Percentiles rank a stretch among this genome's conserved stretches.
phyloP scores from a whole-genome alignment of 73 alveolate genomes.

The Paramecium octaurelia region DNA sequence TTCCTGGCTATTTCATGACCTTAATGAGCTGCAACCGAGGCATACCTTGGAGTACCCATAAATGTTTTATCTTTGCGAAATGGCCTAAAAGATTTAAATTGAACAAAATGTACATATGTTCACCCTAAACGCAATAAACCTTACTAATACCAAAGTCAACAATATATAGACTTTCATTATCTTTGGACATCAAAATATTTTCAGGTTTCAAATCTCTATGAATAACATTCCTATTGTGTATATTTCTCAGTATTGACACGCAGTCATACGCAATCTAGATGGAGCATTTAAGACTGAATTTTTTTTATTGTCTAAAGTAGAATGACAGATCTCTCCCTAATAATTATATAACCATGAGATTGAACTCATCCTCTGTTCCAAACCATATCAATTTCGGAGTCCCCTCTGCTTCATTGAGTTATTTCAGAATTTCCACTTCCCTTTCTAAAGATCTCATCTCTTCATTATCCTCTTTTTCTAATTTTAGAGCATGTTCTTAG shows the following conservation, averaged over 20 bases:
- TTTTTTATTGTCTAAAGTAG: not conserved
- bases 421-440: not conserved
- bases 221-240: conserved; percentile 65
- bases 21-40: conserved; percentile 85
- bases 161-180: conserved; percentile 16
- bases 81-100: conserved; percentile 1
- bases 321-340: conserved; percentile 28
- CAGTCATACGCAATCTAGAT: conserved; percentile 23
- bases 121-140: conserved; percentile 27
- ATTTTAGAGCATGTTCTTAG: not conserved
- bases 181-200: conserved; percentile 60
- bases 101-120: conserved; percentile 14
- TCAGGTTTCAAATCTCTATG: conserved; percentile 85
- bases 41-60: conserved; percentile 91
- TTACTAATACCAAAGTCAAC: conserved; percentile 61
- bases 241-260: conserved; percentile 37
- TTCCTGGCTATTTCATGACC: conserved; percentile 83
- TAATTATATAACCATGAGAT: conserved; percentile 3
- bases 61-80: conserved; percentile 42
- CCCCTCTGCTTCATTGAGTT: not conserved
- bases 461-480: conserved; percentile 49
- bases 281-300: conserved; percentile 30
- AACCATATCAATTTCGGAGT: conserved; percentile 19
- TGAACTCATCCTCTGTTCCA: conserved; percentile 1
- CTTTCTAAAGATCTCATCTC: conserved; percentile 44